phyloP scores from a whole-genome alignment of 2,329 filamentous ascomycete species.

The Aaosphaeria pasadenensis region DNA sequence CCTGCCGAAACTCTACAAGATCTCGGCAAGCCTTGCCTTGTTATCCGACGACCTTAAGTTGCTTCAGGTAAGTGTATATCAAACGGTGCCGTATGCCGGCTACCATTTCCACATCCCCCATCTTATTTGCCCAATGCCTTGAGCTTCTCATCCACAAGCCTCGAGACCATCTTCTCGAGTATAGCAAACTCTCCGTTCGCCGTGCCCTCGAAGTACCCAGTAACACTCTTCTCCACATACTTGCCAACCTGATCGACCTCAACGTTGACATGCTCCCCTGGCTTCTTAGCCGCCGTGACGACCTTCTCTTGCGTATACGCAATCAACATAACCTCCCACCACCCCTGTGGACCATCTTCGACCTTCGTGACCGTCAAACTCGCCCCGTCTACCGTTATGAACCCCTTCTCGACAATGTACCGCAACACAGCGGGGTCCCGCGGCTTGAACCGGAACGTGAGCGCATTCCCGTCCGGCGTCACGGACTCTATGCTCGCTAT shows the following conservation, averaged over 20 bases:
- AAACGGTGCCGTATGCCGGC: not conserved
- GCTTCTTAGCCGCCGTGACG: constrained; percentile 73
- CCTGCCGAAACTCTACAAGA: too few relatives aligned
- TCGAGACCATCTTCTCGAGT: constrained; percentile 56
- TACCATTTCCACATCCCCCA: not conserved
- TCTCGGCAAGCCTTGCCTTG: too few relatives aligned
- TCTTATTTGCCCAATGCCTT: constrained; percentile 35
- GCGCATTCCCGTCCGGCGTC: constrained; percentile 80
- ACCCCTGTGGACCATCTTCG: constrained; percentile 74
- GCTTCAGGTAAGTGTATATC: not conserved
- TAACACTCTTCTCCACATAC: constrained; percentile 86
- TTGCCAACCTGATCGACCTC: constrained; percentile 89
- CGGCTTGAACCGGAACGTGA: constrained; percentile 81
- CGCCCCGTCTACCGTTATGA: constrained; percentile 88
- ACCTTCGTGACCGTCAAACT: constrained; percentile 90
- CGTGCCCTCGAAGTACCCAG: constrained; percentile 69
- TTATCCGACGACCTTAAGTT: too few relatives aligned
- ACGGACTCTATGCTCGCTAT: constrained; percentile 71
- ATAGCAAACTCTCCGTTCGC: constrained; percentile 50
- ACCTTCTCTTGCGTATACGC: constrained; percentile 93
- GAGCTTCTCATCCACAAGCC: constrained; percentile 70
- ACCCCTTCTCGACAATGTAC: constrained; percentile 96
- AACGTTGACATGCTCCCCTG: constrained; percentile 81
- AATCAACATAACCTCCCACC: constrained; percentile 96
- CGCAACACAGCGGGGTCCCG: constrained; percentile 66